These are phyloP conservation scores for Erodium texanum DNA, from an alignment of 441 rosid genomes.

Conservation along the genomic window DNA sequence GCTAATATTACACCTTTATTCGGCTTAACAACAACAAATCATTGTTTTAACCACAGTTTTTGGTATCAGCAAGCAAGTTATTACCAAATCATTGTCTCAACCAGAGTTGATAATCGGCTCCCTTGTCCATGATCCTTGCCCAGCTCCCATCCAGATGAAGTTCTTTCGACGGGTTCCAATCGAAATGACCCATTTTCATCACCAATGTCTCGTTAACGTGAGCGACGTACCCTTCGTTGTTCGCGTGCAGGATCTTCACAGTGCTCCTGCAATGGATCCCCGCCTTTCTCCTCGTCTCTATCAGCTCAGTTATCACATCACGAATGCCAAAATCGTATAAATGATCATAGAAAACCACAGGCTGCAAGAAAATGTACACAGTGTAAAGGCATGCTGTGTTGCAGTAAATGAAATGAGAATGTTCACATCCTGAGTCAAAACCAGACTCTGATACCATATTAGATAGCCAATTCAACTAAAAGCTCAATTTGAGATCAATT, in stretches of 20 bases:
- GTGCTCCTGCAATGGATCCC: constrained; percentile 38
- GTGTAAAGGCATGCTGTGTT: too few relatives aligned
- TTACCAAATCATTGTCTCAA: constrained; percentile 20
- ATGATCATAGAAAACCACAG: constrained; percentile 38
- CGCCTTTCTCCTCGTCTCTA: constrained; percentile 34
- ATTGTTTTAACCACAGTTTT: too few relatives aligned
- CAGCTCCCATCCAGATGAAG: constrained; percentile 38
- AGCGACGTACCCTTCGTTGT: constrained; percentile 42
- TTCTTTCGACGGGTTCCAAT: constrained; percentile 45
- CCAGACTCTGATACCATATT: not conserved
- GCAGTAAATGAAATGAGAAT: too few relatives aligned
- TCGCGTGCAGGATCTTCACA: constrained; percentile 40
- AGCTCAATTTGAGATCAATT: too few relatives aligned
- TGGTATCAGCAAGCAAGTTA: too few relatives aligned
- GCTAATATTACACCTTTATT: too few relatives aligned
- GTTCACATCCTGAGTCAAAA: too few relatives aligned
- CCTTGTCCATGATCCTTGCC: constrained; percentile 38
- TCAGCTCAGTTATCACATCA: constrained; percentile 31
- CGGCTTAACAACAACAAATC: too few relatives aligned
- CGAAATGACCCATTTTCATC: constrained; percentile 37
- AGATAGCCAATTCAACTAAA: too few relatives aligned
- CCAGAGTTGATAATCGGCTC: constrained; percentile 35
- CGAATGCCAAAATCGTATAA: constrained; percentile 43
- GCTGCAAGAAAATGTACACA: too few relatives aligned
- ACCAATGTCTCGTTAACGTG: constrained; percentile 31